Evolutionary conservation across 805 yeast species (phyloP).

Genomic region (Danielozyma ontarioensis): DNA sequence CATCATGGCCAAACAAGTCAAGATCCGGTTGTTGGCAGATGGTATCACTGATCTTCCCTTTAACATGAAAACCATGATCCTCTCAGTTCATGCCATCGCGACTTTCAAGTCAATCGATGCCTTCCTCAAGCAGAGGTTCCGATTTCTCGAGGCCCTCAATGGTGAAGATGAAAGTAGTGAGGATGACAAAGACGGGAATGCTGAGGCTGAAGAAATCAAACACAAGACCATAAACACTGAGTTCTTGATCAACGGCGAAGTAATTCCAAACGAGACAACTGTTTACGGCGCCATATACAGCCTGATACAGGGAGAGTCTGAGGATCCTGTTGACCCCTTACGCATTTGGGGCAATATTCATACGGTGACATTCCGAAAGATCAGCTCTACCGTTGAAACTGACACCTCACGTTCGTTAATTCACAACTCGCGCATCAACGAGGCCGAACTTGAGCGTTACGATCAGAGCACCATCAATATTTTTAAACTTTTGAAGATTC

Average conservation of each 20-base stretch:
- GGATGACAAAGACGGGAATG: slow-evolving; percentile 10
- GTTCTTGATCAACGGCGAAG: slow-evolving; percentile 53
- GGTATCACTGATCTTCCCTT: slow-evolving; percentile 15
- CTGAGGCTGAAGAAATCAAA: slow-evolving; percentile 10
- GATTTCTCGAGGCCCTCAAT: slow-evolving; percentile 26
- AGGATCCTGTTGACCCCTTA: slow-evolving; percentile 39
- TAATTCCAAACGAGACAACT: slow-evolving; percentile 61
- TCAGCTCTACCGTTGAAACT: slow-evolving; percentile 2
- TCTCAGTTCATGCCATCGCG: slow-evolving; percentile 57
- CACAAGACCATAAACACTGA: slow-evolving; percentile 33
- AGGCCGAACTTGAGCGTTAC: slow-evolving; percentile 15
- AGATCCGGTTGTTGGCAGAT: slow-evolving; percentile 41
- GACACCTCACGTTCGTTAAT: slow-evolving; percentile 5
- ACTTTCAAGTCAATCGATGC: slow-evolving; percentile 49
- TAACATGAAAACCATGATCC: slow-evolving; percentile 26
- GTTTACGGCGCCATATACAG: slow-evolving; percentile 70
- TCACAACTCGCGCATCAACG: slow-evolving; percentile 8
- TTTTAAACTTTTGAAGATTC: slow-evolving; percentile 43
- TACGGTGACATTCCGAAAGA: slow-evolving; percentile 42
- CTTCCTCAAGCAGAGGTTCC: slow-evolving; percentile 40
- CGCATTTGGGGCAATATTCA: slow-evolving; percentile 59
- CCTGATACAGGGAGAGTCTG: slow-evolving; percentile 34
- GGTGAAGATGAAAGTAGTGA: slow-evolving; percentile 8
- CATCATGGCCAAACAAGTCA: slow-evolving; percentile 68
- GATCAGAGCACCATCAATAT: slow-evolving; percentile 33